Conservation (phyloP, 2,329 filamentous ascomycete species). For the Colletotrichum sp. region DNA sequence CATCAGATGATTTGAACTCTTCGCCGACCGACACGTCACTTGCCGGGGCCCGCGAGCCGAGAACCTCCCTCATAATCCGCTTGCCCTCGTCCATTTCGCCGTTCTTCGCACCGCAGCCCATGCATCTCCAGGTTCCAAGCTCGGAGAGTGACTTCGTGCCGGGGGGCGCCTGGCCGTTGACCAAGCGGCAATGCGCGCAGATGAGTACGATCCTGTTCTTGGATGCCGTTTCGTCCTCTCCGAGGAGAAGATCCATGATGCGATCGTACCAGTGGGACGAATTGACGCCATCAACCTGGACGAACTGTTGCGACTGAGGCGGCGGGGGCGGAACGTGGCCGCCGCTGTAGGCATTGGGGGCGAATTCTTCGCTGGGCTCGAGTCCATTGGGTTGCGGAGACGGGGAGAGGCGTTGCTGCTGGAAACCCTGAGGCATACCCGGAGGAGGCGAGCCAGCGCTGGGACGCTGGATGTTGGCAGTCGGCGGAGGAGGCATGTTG, state of each 20-base stretch:
- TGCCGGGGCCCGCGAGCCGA: slow-evolving; percentile 34
- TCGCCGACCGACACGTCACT: slow-evolving; percentile 8
- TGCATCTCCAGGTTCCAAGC: slow-evolving; percentile 86
- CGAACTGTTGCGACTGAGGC: slow-evolving; percentile 21
- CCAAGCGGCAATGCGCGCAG: slow-evolving; percentile 80
- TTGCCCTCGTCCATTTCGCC: slow-evolving; percentile 80
- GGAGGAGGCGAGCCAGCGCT: slow-evolving; percentile 33
- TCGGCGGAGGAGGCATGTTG: slow-evolving; percentile 61
- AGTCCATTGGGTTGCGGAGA: slow-evolving; percentile 30
- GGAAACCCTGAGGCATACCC: background rate
- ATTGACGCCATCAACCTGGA: slow-evolving; percentile 1
- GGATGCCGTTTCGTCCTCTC: slow-evolving; percentile 91
- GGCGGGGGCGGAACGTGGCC: slow-evolving; percentile 30
- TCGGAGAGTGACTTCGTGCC: slow-evolving; percentile 80
- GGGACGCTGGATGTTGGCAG: slow-evolving; percentile 63
- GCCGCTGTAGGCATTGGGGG: slow-evolving; percentile 69
- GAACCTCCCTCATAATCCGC: slow-evolving; percentile 73
- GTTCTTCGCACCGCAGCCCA: slow-evolving; percentile 82
- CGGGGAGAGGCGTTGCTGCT: slow-evolving; percentile 25
- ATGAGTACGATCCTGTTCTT: slow-evolving; percentile 92
- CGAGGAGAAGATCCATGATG: slow-evolving; percentile 87
- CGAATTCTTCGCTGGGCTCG: slow-evolving; percentile 68
- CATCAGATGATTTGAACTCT: slow-evolving; percentile 20
- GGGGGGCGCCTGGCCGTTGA: slow-evolving; percentile 95
- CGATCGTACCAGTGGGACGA: slow-evolving; percentile 88